Base-by-base conservation (phyloP, 139 green algal species). In the Protoeuglena noctilucae region DNA sequence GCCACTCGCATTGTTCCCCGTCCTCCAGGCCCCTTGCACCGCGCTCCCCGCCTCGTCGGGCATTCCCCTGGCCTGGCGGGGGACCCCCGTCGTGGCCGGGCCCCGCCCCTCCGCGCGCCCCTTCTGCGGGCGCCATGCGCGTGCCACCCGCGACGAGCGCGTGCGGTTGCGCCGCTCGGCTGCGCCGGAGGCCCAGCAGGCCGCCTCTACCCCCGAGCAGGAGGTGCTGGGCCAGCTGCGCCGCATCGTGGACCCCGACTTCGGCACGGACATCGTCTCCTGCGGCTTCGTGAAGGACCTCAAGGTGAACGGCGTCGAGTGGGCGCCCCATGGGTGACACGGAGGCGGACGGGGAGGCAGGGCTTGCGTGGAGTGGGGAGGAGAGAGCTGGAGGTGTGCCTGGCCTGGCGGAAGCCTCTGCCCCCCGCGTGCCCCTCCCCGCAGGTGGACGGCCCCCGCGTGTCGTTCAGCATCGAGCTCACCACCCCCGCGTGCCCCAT, bases 401-500 rank as follows among this genome's bases (percentile, higher is more conserved):
- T n/a, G 14, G 14, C 39, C 14, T 46, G 39, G 14, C 14, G 14
- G 16, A 46, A 46, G 14, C 39, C 28, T 60, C 24, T 30, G 21
- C 41, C 31, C 60, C 39, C 2, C 5, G 28, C 28, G 21, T 25
- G 29, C 5, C 26, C 24, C n/a, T 58, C n/a, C 34, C 21, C 17
- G 41, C 27, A 43, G 54, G 52, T 50, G 28, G 43, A 45, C 6
- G 31, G 50, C 1, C 74, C 74, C n/a, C 23, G 19, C 12, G 84
- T 94, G 17, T 53, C 54, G 12, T 91, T 98, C 51, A 72, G 62
- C 1, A 56, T 98, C 22, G 81, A 98, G 71, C 78, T 98, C 16
- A 98, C 91, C 30, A 98, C 91, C 0, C 90, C 91, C 27, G 91
- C 91, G 6, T 98, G 91, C 72, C 91, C 91, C 40, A 76, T 98